phyloP scores from a whole-genome alignment of 2,329 filamentous ascomycete genomes.

The Fusarium sp. region DNA sequence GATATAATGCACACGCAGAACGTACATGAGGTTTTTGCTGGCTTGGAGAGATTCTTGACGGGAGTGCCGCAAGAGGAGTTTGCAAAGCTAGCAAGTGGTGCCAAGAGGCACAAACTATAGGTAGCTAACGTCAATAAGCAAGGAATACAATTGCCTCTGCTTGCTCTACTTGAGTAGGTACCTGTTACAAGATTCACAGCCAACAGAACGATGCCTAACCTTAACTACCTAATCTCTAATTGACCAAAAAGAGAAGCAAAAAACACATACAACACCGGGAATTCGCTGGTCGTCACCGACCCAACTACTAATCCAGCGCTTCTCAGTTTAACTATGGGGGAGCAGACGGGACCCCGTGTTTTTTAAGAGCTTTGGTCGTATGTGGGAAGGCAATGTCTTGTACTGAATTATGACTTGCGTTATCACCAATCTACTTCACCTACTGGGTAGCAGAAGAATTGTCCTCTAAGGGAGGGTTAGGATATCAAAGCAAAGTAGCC shows the following conservation, averaged over 20 bases:
- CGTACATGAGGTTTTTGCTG: constrained; percentile 85
- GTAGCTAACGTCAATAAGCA: neutral
- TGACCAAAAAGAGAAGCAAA: neutral
- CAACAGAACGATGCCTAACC: neutral
- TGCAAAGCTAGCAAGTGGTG: constrained; percentile 80
- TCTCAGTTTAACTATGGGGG: constrained; percentile 6
- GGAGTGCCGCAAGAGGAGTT: constrained; percentile 93
- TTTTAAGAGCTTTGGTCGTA: constrained; percentile 14
- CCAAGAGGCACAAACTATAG: constrained; percentile 94
- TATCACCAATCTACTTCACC: neutral
- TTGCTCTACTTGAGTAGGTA: neutral
- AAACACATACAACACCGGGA: constrained; percentile 12
- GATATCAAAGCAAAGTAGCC: neutral
- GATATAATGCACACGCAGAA: constrained; percentile 81
- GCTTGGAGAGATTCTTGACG: constrained; percentile 80
- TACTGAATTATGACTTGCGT: neutral
- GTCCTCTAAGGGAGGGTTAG: neutral
- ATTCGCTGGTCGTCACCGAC: constrained; percentile 1
- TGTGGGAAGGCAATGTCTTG: neutral
- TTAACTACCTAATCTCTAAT: neutral
- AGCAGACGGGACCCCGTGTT: constrained; percentile 16
- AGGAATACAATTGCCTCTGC: neutral
- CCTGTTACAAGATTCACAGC: neutral
- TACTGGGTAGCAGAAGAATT: neutral
- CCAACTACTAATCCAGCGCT: neutral